A percentile compares a stretch with the other conserved stretches of the same genome.
These are phyloP conservation scores for Myriosclerotinia scirpicola DNA, from an alignment of 2,329 filamentous ascomycete species.

Conservation along the genomic window DNA sequence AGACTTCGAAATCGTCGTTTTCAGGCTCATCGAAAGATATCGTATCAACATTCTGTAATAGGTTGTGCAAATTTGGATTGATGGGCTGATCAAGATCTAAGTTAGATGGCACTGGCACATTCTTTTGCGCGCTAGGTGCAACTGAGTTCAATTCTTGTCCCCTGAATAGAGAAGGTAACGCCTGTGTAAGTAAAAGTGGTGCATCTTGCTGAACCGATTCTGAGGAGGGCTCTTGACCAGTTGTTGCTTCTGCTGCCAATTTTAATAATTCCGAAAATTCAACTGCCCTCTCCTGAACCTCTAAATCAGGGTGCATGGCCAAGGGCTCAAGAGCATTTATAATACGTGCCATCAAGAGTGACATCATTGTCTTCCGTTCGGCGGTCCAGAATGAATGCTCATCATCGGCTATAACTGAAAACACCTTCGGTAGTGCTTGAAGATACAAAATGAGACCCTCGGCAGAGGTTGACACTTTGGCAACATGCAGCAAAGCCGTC, in stretches of 20 bases:
- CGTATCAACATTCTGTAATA: constrained; percentile 61
- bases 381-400: constrained; percentile 67
- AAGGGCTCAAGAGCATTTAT: constrained; percentile 80
- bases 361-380: constrained; percentile 70
- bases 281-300: constrained; percentile 92
- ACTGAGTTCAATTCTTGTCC: constrained; percentile 89
- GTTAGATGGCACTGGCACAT: constrained; percentile 75
- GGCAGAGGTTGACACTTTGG: constrained; percentile 54
- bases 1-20: constrained; percentile 66
- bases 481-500: constrained; percentile 68
- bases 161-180: constrained; percentile 82
- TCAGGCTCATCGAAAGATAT: constrained; percentile 52
- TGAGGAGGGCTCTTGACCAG: constrained; percentile 60
- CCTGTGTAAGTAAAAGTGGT: constrained; percentile 83
- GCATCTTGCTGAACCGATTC: constrained; percentile 61
- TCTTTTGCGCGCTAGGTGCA: constrained; percentile 75
- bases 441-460: constrained; percentile 75
- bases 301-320: constrained; percentile 78
- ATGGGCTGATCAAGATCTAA: constrained; percentile 82
- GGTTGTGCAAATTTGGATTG: constrained; percentile 66
- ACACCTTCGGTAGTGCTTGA: constrained; percentile 83
- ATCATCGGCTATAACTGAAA: constrained; percentile 68
- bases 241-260: constrained; percentile 77
- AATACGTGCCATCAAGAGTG: constrained; percentile 77
- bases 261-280: constrained; percentile 90